These are phyloP conservation scores for Plenodomus lindquistii DNA, from an alignment of 2,329 filamentous ascomycete genomes.

Conservation along the genomic window DNA sequence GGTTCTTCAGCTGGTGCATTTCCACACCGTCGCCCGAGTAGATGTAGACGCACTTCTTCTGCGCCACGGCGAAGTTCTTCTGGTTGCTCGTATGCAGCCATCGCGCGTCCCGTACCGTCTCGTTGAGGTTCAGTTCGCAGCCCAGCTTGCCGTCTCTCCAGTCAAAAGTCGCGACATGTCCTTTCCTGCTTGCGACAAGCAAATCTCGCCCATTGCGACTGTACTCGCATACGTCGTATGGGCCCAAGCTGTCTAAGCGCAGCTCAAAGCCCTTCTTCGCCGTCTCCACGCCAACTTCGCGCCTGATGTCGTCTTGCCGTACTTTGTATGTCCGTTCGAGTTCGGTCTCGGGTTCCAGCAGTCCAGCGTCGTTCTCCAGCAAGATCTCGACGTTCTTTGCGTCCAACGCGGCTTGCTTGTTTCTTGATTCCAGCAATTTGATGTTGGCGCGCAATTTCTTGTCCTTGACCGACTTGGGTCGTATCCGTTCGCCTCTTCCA, in stretches of 20 bases:
- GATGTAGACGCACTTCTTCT: constrained; percentile 96
- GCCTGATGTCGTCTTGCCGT: constrained; percentile 80
- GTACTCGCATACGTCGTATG: constrained; percentile 87
- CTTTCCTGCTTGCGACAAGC: constrained; percentile 84
- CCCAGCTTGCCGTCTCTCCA: constrained; percentile 91
- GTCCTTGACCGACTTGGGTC: constrained; percentile 75
- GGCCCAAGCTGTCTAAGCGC: constrained; percentile 74
- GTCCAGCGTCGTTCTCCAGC: constrained; percentile 82
- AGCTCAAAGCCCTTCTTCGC: constrained; percentile 93
- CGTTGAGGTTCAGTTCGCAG: constrained; percentile 86
- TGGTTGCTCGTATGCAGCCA: constrained; percentile 84
- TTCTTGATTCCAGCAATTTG: constrained; percentile 77
- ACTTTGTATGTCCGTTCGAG: constrained; percentile 93
- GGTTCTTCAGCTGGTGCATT: constrained; percentile 86
- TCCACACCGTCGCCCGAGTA: constrained; percentile 92
- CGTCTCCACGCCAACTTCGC: constrained; percentile 76
- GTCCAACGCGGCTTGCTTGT: constrained; percentile 76
- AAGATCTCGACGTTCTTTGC: constrained; percentile 96
- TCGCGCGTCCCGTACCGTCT: constrained; percentile 85
- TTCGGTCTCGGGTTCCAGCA: constrained; percentile 84
- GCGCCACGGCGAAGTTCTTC: constrained; percentile 90
- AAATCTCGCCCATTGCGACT: constrained; percentile 86
- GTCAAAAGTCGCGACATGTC: constrained; percentile 94
- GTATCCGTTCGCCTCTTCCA: constrained; percentile 78
- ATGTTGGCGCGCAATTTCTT: constrained; percentile 87